phyloP scores from a whole-genome alignment of 306 rosid species.

The Leucaena leucocephala region DNA sequence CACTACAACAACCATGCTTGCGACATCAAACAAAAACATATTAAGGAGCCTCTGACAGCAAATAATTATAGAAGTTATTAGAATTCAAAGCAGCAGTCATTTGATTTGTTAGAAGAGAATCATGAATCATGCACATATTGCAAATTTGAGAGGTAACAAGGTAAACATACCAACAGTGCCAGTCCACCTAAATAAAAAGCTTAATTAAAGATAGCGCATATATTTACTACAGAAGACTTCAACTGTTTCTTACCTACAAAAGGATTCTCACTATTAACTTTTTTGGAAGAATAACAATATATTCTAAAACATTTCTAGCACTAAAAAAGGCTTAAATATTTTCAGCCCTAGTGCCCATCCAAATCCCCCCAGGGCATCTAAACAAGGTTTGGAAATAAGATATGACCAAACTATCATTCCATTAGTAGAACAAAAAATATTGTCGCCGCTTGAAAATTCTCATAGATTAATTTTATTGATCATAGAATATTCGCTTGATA shows the following conservation, averaged over 20 bases:
- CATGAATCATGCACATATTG: neutral
- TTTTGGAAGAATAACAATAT: neutral
- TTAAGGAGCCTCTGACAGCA: neutral
- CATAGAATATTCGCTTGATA: neutral
- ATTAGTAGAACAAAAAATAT: neutral
- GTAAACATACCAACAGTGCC: neutral
- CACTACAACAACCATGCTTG: conserved; percentile 12
- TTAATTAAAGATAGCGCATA: neutral
- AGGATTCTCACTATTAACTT: neutral
- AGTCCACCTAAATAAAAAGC: neutral
- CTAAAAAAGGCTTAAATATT: neutral
- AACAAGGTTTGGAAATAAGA: neutral
- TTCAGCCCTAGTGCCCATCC: neutral
- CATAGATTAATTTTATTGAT: neutral
- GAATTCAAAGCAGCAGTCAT: conserved; percentile 19
- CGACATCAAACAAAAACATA: conserved; percentile 6
- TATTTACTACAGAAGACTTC: neutral
- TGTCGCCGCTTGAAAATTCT: neutral
- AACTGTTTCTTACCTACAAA: neutral
- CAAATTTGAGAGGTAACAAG: neutral
- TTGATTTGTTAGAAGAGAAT: conserved; percentile 2
- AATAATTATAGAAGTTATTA: neutral
- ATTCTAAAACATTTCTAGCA: neutral
- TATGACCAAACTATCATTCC: neutral
- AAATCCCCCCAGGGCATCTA: neutral